phyloP scores from a whole-genome alignment of 345 rosid genomes.

The Eucalyptus globulus region DNA sequence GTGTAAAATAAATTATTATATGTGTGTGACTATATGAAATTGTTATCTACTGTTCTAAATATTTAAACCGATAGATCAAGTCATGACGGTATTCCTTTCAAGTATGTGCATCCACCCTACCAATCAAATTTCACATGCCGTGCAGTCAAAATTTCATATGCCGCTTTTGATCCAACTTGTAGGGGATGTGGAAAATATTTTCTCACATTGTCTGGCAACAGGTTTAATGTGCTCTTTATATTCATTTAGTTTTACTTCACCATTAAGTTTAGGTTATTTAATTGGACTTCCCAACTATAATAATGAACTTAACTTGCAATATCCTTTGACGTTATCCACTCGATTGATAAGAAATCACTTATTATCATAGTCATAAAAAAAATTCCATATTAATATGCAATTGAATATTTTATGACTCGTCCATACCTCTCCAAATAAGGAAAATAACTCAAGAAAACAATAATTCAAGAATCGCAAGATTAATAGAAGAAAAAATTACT shows the following conservation, averaged over 20 bases:
- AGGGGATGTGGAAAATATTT: not conserved
- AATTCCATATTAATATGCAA: not conserved
- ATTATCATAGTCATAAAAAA: not conserved
- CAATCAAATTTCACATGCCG: not conserved
- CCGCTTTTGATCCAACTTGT: not conserved
- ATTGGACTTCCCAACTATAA: not conserved
- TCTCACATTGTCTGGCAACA: not conserved
- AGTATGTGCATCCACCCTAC: not conserved
- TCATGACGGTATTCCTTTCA: not conserved
- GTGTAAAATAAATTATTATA: too few relatives aligned
- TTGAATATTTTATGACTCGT: not conserved
- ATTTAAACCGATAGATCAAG: not conserved
- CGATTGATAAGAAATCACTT: not conserved
- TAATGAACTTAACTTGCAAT: not conserved
- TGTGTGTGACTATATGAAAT: rapidly evolving
- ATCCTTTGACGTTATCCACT: not conserved
- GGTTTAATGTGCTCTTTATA: not conserved
- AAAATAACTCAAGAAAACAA: not conserved
- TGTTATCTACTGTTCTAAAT: too few relatives aligned
- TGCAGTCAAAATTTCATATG: not conserved
- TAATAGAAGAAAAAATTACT: not conserved
- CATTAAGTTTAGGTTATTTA: not conserved
- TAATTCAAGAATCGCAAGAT: not conserved
- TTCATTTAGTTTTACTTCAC: not conserved
- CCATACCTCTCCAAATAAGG: not conserved